phyloP scores from a whole-genome alignment of 257 asterid genomes.

The Mentha longifolia region DNA sequence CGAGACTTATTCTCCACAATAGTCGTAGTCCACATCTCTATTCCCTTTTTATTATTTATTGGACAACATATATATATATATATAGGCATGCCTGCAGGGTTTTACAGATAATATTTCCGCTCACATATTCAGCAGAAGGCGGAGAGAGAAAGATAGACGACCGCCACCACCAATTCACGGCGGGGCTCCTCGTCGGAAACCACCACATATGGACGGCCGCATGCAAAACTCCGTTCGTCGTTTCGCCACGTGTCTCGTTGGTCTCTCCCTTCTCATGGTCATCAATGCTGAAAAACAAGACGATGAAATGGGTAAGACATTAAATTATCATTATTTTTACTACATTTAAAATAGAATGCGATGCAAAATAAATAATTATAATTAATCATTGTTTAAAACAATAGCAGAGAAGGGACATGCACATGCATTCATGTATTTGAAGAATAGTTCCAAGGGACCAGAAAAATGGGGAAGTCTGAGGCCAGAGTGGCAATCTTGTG shows the following conservation, averaged over 20 bases:
- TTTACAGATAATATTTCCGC: not conserved
- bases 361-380: too few relatives aligned
- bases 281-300: conserved; percentile 24
- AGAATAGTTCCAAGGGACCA: conserved; percentile 52
- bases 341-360: too few relatives aligned
- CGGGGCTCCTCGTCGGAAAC: not conserved
- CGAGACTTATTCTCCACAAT: too few relatives aligned
- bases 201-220: conserved; percentile 25
- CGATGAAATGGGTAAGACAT: conserved; percentile 41
- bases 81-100: not conserved
- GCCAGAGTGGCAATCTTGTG: conserved; percentile 52
- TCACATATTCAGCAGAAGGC: not conserved
- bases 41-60: too few relatives aligned
- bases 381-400: too few relatives aligned
- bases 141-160: not conserved
- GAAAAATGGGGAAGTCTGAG: conserved; percentile 57
- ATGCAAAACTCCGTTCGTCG: conserved; percentile 25
- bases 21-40: too few relatives aligned
- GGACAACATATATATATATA: too few relatives aligned
- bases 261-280: conserved; percentile 29
- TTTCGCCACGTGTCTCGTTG: conserved; percentile 29
- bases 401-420: conserved; percentile 48
- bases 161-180: conserved; percentile 12
- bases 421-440: conserved; percentile 43
- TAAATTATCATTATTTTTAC: not conserved